Evolutionary conservation across 768 basidiomycete genomes (phyloP).

Genomic region (Roridomyces roridus): DNA sequence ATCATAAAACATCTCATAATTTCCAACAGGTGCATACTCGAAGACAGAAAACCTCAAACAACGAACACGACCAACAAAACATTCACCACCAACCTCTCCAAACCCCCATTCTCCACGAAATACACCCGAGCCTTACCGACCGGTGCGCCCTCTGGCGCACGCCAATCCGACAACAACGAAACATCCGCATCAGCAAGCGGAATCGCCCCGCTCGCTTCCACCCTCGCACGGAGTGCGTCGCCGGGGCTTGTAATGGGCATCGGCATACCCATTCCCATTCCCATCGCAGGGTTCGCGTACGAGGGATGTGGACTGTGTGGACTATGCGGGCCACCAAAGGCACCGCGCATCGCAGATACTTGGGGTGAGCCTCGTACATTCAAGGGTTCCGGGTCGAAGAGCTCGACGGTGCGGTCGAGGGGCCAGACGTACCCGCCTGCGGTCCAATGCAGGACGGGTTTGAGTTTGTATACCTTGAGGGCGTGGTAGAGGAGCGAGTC

Average conservation of each 20-base stretch:
- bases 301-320: background rate
- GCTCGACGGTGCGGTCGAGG: conserved; percentile 70
- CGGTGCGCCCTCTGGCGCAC: conserved; percentile 33
- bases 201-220: conserved; percentile 74
- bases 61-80: conserved; percentile 75
- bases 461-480: conserved; percentile 76
- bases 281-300: conserved; percentile 15
- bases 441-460: conserved; percentile 78
- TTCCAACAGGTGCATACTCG: no score
- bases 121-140: conserved; percentile 73
- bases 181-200: conserved; percentile 69
- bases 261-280: no score
- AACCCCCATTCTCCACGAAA: conserved; percentile 67
- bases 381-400: conserved; percentile 52
- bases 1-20: no score
- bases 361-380: no score
- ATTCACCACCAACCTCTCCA: conserved; percentile 80
- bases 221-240: conserved; percentile 52
- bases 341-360: conserved; percentile 38
- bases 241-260: conserved; percentile 26
- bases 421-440: conserved; percentile 88
- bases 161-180: conserved; percentile 57
- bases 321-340: conserved; percentile 50
- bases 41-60: conserved; percentile 46
- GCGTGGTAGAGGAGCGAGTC: conserved; percentile 80